Evolutionary conservation across 2,329 filamentous ascomycete species (phyloP).

Genomic region (Plenodomus biglobosus): DNA sequence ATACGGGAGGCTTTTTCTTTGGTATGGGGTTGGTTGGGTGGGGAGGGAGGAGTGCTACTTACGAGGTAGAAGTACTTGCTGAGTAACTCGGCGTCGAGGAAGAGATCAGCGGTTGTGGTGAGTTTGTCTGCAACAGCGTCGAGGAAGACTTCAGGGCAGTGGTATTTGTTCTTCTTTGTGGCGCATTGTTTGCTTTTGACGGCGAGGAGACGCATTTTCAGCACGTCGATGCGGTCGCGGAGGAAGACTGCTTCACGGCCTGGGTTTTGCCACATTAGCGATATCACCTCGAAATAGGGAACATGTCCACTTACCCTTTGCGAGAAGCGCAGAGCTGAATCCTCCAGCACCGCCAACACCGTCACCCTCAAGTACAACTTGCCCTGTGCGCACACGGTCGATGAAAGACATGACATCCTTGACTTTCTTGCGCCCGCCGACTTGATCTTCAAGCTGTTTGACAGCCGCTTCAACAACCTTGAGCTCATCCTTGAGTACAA

Average conservation of each 20-base stretch:
- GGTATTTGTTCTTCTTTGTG: conserved; percentile 84
- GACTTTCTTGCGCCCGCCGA: conserved; percentile 82
- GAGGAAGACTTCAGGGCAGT: conserved; percentile 97
- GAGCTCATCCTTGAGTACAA: conserved; percentile 83
- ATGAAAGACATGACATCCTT: conserved; percentile 89
- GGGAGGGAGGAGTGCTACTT: conserved; percentile 10
- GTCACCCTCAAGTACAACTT: conserved; percentile 81
- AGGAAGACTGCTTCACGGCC: conserved; percentile 93
- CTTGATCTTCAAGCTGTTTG: conserved; percentile 70
- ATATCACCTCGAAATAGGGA: not conserved
- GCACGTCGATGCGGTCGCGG: conserved; percentile 83
- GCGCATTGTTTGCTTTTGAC: conserved; percentile 90
- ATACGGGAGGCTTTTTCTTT: not conserved
- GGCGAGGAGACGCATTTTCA: conserved; percentile 86
- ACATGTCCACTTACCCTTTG: conserved; percentile 63
- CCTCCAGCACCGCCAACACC: conserved; percentile 84
- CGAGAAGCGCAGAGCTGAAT: conserved; percentile 84
- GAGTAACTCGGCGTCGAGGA: conserved; percentile 94
- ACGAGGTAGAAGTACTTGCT: conserved; percentile 94
- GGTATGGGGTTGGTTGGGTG: not conserved
- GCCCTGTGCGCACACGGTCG: conserved; percentile 83
- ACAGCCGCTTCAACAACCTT: conserved; percentile 78
- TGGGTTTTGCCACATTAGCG: conserved; percentile 38
- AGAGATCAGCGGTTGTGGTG: conserved; percentile 90
- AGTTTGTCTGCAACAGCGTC: conserved; percentile 95